Base-by-base conservation (phyloP, 805 yeast genomes). In the Citeromyces nyonsensis region DNA sequence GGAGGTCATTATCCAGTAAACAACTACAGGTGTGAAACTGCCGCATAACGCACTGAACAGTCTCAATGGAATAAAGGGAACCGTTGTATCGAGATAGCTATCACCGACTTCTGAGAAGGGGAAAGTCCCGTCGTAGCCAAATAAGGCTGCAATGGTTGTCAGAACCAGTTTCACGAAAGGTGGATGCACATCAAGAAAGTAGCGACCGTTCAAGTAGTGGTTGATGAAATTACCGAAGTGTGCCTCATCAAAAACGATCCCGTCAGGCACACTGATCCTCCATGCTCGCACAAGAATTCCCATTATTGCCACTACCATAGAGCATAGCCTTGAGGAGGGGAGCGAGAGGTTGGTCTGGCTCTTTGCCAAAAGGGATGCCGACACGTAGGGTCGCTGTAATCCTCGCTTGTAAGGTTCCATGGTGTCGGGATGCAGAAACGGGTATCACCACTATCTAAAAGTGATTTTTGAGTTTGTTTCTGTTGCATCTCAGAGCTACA, bases 121-220 rank as follows among this genome's bases (percentile, higher is more conserved):
- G 36, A 57, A 56, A 37, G 49, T 49, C 13, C 58, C 81, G 39
- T 70, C 60, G 54, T 65, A 73, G 4, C 76, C 74, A 25, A 59
- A 60, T 11, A 69, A 26, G 38, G 56, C 51, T 3, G 74, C 75
- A 6, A 74, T 55, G 34, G 65, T 59, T 22, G 69, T 71, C 43
- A 63, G 73, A 9, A 73, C 48, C 51, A 79, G 52, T 41, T 75
- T 73, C 26, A 67, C 74, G 33, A 79, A 54, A 4, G 88, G 86
- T 8, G 88, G 86, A 40, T 77, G 78, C 18, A 75, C 75, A 43
- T 76, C 85, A 42, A 77, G 57, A 51, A 74, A 77, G 48, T 70
- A 76, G 27, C 64, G 59, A 15, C 82, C 81, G 33, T 57, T 57
- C 40, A 61, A 61, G 49, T 73, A 72, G 25, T 60, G 54, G 28